Base-by-base conservation (phyloP, 2,329 filamentous ascomycete species). In the Alternaria longipes region DNA sequence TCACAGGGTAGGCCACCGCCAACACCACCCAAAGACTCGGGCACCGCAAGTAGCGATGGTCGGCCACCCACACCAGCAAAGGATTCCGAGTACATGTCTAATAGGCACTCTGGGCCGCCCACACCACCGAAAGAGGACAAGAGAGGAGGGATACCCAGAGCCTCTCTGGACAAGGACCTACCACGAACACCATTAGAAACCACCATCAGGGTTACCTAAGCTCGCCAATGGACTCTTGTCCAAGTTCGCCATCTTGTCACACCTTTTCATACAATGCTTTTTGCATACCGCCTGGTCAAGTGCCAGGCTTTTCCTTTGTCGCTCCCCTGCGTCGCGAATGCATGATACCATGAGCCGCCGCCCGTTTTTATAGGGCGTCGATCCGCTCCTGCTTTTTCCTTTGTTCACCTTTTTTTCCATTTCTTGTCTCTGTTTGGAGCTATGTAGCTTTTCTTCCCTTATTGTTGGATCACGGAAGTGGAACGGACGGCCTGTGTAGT, bases 1-100 rank as follows among this genome's bases (percentile, higher is more conserved):
- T 67, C 71, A 18, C 73, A 72, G 40, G 70, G 73, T 20, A 70
- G 72, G 40, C 79, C 80, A 32, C 81, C 81, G 28, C 80, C 80
- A 3, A 83, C 81, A n/a, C 81, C 81, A 12, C 81, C 81, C 1
- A 83, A 82, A 58, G 78, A 79, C 53, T 72, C 69, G 14, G 69
- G 64, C 14, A 70, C 70, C 18, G 68, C 61, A 2, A 56, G 56
- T 20, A 71, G 57, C 40, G 55, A 62, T 46, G 69, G 71, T 9
- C 63, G 76, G 50, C 76, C 76, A 26, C 75, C 77, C 3, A 80
- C 77, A 16, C 78, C 78, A 16, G 74, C 78, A n/a, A 79, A 80
- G 58, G 75, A 79, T 45, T 20, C 32, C 8, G 59, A 64, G 2
- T 75, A 72, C 51, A 64, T 57, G 26, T 57, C 55, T 28, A 67